phyloP scores from a whole-genome alignment of 2,329 filamentous ascomycete genomes.

The Dendryphion nanum region DNA sequence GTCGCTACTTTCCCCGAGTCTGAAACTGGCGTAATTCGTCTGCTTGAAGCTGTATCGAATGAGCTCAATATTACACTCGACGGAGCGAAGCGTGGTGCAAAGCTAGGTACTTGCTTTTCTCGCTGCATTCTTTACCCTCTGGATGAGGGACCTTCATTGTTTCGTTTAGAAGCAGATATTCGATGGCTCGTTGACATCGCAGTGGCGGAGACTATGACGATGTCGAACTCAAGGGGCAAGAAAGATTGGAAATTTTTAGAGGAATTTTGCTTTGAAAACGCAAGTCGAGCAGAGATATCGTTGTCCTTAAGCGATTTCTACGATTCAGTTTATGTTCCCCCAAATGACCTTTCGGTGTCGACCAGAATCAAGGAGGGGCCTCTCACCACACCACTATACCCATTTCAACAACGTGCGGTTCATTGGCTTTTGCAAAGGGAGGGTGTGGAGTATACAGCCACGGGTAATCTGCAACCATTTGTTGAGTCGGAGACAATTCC shows the following conservation, averaged over 20 bases:
- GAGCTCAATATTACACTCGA: slow-evolving; percentile 14
- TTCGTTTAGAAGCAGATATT: slow-evolving; percentile 23
- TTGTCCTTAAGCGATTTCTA: slow-evolving; percentile 64
- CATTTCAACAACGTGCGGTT: slow-evolving; percentile 69
- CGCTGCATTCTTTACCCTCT: slow-evolving; percentile 17
- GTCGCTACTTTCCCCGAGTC: slow-evolving; percentile 13
- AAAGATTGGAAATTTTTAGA: slow-evolving; percentile 26
- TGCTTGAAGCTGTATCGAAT: slow-evolving; percentile 18
- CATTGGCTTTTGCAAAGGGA: slow-evolving; percentile 70
- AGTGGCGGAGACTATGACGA: slow-evolving; percentile 20
- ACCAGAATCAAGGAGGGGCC: slow-evolving; percentile 27
- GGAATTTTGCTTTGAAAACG: slow-evolving; percentile 18
- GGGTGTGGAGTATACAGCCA: slow-evolving; percentile 50
- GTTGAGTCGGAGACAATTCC: slow-evolving; percentile 20
- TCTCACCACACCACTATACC: slow-evolving; percentile 56
- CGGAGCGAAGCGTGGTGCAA: slow-evolving; percentile 16
- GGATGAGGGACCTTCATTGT: slow-evolving; percentile 5
- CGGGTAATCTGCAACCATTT: slow-evolving; percentile 9
- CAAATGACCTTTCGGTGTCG: slow-evolving; percentile 39
- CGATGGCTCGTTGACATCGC: slow-evolving; percentile 29
- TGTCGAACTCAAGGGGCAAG: slow-evolving; percentile 14
- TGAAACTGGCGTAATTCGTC: slow-evolving; percentile 18
- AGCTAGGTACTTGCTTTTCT: slow-evolving; percentile 23
- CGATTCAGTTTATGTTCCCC: slow-evolving; percentile 63
- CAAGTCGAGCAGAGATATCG: slow-evolving; percentile 13